Conservation (phyloP, 176 grass and related monocot genomes). For the Elymus sibiricus region DNA sequence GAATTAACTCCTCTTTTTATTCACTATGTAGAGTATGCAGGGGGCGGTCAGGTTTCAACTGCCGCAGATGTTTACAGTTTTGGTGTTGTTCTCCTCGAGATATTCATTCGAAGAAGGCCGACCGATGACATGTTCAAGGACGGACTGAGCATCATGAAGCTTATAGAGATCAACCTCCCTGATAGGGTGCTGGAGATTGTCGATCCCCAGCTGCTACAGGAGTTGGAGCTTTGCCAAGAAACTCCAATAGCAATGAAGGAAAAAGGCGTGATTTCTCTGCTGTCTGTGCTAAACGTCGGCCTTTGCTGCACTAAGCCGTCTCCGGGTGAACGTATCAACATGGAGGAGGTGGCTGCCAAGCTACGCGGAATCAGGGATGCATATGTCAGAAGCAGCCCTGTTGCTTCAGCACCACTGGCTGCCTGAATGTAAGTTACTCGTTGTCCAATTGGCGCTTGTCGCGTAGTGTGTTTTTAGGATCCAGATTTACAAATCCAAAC, state of each 20-base stretch:
- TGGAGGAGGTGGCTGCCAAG: not conserved
- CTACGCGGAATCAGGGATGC: not conserved
- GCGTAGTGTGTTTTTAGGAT: not conserved
- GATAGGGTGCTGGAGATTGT: not conserved
- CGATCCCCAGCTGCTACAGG: not conserved
- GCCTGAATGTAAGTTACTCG: not conserved
- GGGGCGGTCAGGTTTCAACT: not conserved
- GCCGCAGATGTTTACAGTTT: not conserved
- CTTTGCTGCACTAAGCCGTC: not conserved
- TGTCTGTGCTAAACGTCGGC: not conserved
- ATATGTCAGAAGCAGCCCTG: not conserved
- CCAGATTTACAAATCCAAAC: not conserved
- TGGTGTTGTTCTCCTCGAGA: not conserved
- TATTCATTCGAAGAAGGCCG: not conserved
- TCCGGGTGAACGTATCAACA: not conserved
- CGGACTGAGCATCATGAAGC: not conserved
- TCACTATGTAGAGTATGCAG: not conserved
- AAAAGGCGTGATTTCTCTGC: not conserved
- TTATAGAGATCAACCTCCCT: not conserved
- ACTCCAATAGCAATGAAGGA: not conserved
- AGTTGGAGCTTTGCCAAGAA: not conserved
- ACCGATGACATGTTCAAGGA: not conserved
- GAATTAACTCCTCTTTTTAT: not conserved
- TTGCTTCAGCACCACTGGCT: not conserved
- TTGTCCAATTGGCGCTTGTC: not conserved